These are phyloP conservation scores for Pseudocercospora musae DNA, from an alignment of 2,329 filamentous ascomycete species.

Conservation along the genomic window DNA sequence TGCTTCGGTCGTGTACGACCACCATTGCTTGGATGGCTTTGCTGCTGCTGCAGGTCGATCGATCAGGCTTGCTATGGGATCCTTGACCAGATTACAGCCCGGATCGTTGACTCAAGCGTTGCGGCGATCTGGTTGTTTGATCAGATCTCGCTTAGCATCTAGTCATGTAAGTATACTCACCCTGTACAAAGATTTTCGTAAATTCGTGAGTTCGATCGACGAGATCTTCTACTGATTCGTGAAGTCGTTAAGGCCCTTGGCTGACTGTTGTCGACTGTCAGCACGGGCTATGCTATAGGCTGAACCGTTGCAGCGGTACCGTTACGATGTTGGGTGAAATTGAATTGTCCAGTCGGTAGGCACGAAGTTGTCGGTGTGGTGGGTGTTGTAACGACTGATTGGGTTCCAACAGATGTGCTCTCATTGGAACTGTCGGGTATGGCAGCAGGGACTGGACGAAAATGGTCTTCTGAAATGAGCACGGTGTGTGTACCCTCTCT, in stretches of 20 bases:
- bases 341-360: conserved; percentile 3
- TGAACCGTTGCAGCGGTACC: conserved; percentile 9
- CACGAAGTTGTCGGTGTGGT: conserved; percentile 6
- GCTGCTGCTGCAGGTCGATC: neutral
- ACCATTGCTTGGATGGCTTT: neutral
- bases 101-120: neutral
- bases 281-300: neutral
- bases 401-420: neutral
- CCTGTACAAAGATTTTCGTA: neutral
- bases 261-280: neutral
- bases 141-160: neutral
- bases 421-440: conserved; percentile 5
- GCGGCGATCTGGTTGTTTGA: neutral
- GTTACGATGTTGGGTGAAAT: conserved; percentile 3
- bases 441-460: conserved; percentile 4
- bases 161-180: neutral
- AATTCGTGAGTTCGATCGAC: neutral
- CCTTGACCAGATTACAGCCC: neutral
- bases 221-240: neutral
- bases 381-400: conserved; percentile 12
- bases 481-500: neutral
- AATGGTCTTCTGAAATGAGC: neutral
- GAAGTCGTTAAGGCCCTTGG: neutral
- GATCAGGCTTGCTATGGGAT: neutral
- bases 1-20: conserved; percentile 1